Evolutionary conservation across 768 basidiomycete species (phyloP), one percentile per base, ranked within the genome.

Genomic region (Suillus spraguei): DNA sequence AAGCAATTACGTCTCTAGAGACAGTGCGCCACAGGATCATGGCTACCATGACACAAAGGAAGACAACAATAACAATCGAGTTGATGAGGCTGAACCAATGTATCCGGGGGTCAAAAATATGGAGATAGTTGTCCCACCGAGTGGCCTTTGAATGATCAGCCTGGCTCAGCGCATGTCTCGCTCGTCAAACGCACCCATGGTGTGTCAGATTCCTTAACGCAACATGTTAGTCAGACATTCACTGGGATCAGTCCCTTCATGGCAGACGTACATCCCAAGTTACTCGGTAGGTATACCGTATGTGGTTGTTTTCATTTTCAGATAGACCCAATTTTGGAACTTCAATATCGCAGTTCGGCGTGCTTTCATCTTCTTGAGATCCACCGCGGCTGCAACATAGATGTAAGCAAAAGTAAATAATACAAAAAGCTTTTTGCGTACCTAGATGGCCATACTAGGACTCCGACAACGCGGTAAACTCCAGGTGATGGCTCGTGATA

Each of bases 21-120:
- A 99, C 91, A 53, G 87, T 95, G 54, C 94, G 86, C 65, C 90
- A 76, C 16, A 99, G 83, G 62, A 99, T 88, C 87, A 95, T 92
- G 50, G 88, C 90, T 28, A 98, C 96, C 95, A 99, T 94, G 53
- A 86, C 83, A 68, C 93, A 94, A 10, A 98, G 87, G 82, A 99
- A 94, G 33, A 92, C 79, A 33, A 92, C 94, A 64, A 99, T 94
- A 65, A 97, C 87, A 28, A 97, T 77, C 2, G 95, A 96, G 76
- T 98, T 98, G 71, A 97, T 83, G 59, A 99, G 82, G 69, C 91
- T 94, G 79, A 98, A 95, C 93, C 95, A 97, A 76, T 99, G 97
- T 63, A 99, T 97, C 59, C 88, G 87, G 52, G 94, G 94, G 70
- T 96, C 94, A 68, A 95, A 92, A 60, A 97, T 91, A 69, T 95